Conservation (phyloP, 2,329 filamentous ascomycete species). For the Penicillium sclerotiorum region DNA sequence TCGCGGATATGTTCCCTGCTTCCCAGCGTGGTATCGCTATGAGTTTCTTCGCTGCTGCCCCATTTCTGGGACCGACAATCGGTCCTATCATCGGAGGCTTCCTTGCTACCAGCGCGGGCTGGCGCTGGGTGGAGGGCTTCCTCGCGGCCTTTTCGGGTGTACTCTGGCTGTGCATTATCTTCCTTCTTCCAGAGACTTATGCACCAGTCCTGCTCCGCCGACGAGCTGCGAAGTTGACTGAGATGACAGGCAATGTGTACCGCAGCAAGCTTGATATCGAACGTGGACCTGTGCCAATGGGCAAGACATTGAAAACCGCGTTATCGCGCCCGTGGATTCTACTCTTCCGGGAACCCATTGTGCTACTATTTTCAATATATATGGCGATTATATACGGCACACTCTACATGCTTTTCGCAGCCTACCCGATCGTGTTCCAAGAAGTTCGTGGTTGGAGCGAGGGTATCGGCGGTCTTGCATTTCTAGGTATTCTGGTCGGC, state of each 20-base stretch:
- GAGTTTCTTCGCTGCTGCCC: conserved; percentile 67
- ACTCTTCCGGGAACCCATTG: conserved; percentile 26
- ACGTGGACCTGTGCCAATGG: conserved; percentile 43
- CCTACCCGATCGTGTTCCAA: conserved; percentile 50
- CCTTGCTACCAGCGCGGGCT: conserved; percentile 62
- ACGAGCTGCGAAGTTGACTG: conserved; percentile 43
- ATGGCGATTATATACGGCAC: conserved; percentile 29
- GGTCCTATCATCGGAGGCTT: conserved; percentile 70
- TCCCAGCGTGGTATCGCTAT: conserved; percentile 59
- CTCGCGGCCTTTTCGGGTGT: conserved; percentile 64
- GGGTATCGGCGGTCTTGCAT: conserved; percentile 51
- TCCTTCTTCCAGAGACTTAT: conserved; percentile 41
- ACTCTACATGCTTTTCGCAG: conserved; percentile 52
- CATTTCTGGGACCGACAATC: conserved; percentile 65
- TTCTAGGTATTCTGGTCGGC: conserved; percentile 49
- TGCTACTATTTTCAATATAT: conserved; percentile 23
- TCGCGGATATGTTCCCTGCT: conserved; percentile 61
- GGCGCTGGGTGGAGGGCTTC: conserved; percentile 69
- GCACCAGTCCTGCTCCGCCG: conserved; percentile 52
- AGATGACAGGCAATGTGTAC: conserved; percentile 36
- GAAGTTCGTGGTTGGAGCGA: conserved; percentile 47
- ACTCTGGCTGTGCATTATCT: conserved; percentile 47
- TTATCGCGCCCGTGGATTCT: conserved; percentile 50
- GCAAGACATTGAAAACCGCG: conserved; percentile 46
- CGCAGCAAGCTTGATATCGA: conserved; percentile 38